phyloP scores from a whole-genome alignment of 192 early-diverging fungal genomes.

The Umbelopsis vinacea region DNA sequence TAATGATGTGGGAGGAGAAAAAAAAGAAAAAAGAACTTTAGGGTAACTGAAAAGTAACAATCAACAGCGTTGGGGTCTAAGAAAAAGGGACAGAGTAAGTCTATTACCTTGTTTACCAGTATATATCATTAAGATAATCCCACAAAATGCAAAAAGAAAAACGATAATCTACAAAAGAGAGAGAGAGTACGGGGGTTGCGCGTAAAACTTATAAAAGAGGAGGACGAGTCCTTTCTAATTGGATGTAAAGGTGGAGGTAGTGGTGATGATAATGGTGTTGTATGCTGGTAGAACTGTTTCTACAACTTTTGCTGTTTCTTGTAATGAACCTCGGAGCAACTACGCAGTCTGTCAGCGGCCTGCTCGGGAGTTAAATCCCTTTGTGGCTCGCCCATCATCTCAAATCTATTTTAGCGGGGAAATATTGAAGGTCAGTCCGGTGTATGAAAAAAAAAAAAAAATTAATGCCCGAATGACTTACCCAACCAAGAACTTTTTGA shows the following conservation, averaged over 20 bases:
- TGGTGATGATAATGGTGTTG: background rate
- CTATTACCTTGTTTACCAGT: background rate
- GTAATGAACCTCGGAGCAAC: constrained; percentile 64
- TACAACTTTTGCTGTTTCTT: constrained; percentile 41
- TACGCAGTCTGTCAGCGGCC: constrained; percentile 75
- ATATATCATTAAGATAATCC: constrained; percentile 1
- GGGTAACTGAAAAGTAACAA: too few species aligned
- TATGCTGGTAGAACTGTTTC: background rate
- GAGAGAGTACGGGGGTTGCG: background rate
- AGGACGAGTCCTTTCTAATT: background rate
- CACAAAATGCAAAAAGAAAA: constrained; percentile 2
- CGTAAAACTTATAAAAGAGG: background rate
- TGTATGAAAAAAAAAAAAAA: background rate
- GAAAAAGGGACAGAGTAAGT: too few species aligned
- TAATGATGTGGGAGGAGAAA: too few species aligned
- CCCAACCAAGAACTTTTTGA: constrained; percentile 96
- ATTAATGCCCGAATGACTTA: constrained; percentile 48
- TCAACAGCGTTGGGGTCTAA: too few species aligned
- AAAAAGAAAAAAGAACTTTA: too few species aligned
- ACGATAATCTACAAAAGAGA: constrained; percentile 1
- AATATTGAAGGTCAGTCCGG: background rate
- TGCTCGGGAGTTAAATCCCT: constrained; percentile 95
- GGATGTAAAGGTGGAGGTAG: background rate
- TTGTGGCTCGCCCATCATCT: constrained; percentile 93
- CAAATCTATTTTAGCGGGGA: constrained; percentile 63